Conservation (phyloP, 805 yeast species). For the Nakazawaea pomicola region DNA sequence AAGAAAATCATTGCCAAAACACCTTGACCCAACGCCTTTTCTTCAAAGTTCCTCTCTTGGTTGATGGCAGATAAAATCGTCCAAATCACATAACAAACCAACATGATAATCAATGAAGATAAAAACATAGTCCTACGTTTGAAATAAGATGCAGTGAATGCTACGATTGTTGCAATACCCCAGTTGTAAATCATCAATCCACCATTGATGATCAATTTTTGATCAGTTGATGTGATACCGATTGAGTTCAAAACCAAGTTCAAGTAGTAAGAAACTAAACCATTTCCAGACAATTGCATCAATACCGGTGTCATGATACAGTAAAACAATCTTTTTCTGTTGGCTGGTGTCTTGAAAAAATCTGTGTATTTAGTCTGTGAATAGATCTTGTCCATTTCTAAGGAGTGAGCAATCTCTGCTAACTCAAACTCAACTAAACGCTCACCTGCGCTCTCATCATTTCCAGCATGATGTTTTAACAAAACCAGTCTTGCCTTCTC, state of each 20-base stretch:
- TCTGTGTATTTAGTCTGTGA: constrained; percentile 32
- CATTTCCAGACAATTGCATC: too few species aligned
- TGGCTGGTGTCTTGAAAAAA: constrained; percentile 32
- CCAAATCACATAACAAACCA: constrained; percentile 35
- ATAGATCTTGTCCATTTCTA: constrained; percentile 34
- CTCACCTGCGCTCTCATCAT: constrained; percentile 21
- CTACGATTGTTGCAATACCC: constrained; percentile 25
- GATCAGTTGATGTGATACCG: constrained; percentile 41
- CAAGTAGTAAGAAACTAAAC: too few species aligned
- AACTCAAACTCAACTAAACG: constrained; percentile 33
- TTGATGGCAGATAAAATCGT: constrained; percentile 42
- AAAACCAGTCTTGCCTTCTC: constrained; percentile 38
- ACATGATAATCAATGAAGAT: constrained; percentile 30
- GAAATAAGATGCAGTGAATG: constrained; percentile 24
- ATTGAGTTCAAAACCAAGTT: constrained; percentile 44
- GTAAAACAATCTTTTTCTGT: constrained; percentile 37
- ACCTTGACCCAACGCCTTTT: constrained; percentile 36
- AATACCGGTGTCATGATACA: constrained; percentile 27
- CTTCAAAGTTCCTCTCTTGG: constrained; percentile 33
- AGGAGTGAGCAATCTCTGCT: constrained; percentile 33
- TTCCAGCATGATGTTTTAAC: constrained; percentile 35
- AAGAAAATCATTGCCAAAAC: constrained; percentile 50
- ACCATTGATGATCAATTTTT: constrained; percentile 47
- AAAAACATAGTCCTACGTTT: constrained; percentile 34
- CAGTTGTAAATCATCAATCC: constrained; percentile 43